phyloP scores from a whole-genome alignment of 352 stramenopile species.

The Pythium angustatum region DNA sequence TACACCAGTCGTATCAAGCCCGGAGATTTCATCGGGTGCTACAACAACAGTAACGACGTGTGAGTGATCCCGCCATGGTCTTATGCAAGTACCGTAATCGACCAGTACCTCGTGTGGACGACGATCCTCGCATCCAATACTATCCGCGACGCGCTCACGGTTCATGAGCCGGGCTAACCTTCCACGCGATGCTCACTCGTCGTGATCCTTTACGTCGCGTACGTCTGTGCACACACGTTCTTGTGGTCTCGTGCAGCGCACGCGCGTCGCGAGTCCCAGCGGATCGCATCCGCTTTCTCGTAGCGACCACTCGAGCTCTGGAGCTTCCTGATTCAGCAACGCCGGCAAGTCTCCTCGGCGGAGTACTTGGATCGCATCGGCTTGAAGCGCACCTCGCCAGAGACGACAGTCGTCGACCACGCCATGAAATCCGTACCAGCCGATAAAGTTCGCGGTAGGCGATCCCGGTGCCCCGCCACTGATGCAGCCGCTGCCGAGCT shows the following conservation, averaged over 20 bases:
- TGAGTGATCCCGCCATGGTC: too few relatives aligned
- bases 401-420: constrained; percentile 36
- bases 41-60: too few relatives aligned
- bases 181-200: neutral
- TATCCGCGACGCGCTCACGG: too few relatives aligned
- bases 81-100: too few relatives aligned
- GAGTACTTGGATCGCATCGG: neutral
- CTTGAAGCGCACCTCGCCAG: constrained; percentile 27
- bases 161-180: too few relatives aligned
- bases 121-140: too few relatives aligned
- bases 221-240: constrained; percentile 2
- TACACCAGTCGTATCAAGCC: too few relatives aligned
- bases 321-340: neutral
- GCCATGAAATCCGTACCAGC: constrained; percentile 37
- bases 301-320: neutral
- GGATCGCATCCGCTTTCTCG: neutral
- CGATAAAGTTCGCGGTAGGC: neutral
- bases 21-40: too few relatives aligned
- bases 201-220: neutral
- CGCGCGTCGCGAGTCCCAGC: neutral
- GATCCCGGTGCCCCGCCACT: neutral
- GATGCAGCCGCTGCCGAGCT: constrained; percentile 10
- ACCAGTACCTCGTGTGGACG: too few relatives aligned
- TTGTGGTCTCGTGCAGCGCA: neutral
- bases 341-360: neutral